phyloP scores from a whole-genome alignment of 2,329 filamentous ascomycete genomes.

The Arthrobotrys sinensis region DNA sequence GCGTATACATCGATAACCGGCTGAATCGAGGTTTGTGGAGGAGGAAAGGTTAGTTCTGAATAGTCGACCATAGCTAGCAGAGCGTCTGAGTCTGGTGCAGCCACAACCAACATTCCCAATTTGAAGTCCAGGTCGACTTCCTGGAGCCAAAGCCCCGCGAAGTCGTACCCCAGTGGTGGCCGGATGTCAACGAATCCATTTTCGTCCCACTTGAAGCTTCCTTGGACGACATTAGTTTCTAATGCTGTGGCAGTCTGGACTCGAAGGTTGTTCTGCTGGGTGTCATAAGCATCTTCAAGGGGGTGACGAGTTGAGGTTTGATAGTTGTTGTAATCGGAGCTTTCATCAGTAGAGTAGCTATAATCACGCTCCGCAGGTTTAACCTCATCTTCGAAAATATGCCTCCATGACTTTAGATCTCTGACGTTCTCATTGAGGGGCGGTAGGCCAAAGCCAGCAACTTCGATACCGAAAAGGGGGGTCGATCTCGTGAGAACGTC shows the following conservation, averaged over 20 bases:
- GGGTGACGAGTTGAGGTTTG: conserved; percentile 43
- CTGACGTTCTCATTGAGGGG: conserved; percentile 48
- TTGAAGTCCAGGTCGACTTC: conserved; percentile 55
- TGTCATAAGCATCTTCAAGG: conserved; percentile 50
- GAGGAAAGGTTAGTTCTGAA: conserved; percentile 27
- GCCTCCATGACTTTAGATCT: conserved; percentile 52
- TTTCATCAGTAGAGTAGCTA: conserved; percentile 54
- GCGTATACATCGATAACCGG: conserved; percentile 44
- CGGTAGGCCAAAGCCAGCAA: conserved; percentile 50
- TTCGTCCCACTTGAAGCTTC: conserved; percentile 54
- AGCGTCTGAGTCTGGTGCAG: conserved; percentile 27
- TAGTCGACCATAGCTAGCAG: conserved; percentile 44
- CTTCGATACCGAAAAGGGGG: conserved; percentile 52
- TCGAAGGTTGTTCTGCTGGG: conserved; percentile 48
- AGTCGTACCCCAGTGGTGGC: conserved; percentile 47
- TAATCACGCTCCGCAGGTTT: conserved; percentile 50
- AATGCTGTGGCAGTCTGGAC: conserved; percentile 37
- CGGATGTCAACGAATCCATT: conserved; percentile 52
- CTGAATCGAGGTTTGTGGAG: conserved; percentile 43
- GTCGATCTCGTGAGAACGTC: conserved; percentile 46
- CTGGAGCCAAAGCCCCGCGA: conserved; percentile 56
- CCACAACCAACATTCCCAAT: conserved; percentile 50
- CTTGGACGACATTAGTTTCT: conserved; percentile 50
- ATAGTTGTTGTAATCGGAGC: conserved; percentile 54
- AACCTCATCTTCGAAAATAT: conserved; percentile 53